Base-by-base conservation (phyloP, 805 yeast genomes). In the Lipomyces kockii region DNA sequence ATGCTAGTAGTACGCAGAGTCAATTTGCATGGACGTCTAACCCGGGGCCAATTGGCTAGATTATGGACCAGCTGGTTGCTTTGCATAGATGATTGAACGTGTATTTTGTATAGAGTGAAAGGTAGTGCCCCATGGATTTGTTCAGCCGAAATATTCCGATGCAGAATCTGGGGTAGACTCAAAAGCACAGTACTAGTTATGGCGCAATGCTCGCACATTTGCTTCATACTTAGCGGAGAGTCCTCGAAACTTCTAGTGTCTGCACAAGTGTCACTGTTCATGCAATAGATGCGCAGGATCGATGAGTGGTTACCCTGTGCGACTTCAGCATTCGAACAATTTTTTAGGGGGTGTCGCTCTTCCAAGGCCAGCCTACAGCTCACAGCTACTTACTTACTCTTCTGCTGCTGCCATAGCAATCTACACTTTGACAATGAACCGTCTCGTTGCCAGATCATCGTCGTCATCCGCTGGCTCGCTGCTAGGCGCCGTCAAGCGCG, bases 211-310 rank as follows among this genome's bases (percentile, higher is more conserved):
- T 25, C 27, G 17, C 55, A 12, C 27, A 14, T 25, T 14, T 7
- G 17, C 4, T 9, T 27, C 35, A 25, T 17, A 22, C 17, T 7
- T 17, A 25, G 17, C 43, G 17, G 11, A 20, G 43, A 8, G 14
- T 34, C 27, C 67, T 65, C 68, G 68, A 65, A 65, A 62, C 52
- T 65, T 65, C 68, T 65, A 65, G 68, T 58, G 27, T n/a, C 62
- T 53, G 66, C 65, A 65, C 53, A 61, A 54, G 25, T 29, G 34
- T 25, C 60, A 22, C 51, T 22, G 22, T 3, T 7, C 25, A 20
- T 22, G 9, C n/a, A 29, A 11, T 4, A n/a, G 20, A n/a, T 64
- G 60, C 60, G 67, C 63, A 52, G n/a, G 58, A 54, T 53, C 58
- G 64, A 64, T 60, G 61, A n/a, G 22, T 7, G 25, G 58, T 64